Conservation (phyloP, 2,329 filamentous ascomycete species). For the Purpureocillium lavendulum region DNA sequence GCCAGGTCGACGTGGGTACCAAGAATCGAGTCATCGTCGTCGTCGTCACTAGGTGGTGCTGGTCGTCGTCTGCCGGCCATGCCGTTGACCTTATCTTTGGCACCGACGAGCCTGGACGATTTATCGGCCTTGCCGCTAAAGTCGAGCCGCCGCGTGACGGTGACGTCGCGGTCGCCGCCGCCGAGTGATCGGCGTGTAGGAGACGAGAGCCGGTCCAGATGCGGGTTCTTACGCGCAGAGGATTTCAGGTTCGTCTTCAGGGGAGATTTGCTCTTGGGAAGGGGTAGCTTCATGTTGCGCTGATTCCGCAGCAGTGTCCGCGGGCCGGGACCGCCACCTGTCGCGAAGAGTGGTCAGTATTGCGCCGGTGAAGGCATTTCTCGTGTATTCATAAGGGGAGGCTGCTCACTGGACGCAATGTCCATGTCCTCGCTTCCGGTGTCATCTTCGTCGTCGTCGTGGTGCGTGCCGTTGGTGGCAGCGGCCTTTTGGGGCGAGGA, state of each 20-base stretch:
- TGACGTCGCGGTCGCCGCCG: conserved; percentile 24
- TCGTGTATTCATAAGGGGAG: background rate
- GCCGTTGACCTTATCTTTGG: conserved; percentile 16
- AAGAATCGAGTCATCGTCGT: conserved; percentile 12
- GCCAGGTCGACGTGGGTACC: conserved; percentile 19
- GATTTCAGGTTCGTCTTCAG: conserved; percentile 53
- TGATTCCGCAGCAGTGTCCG: conserved; percentile 42
- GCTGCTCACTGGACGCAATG: conserved; percentile 36
- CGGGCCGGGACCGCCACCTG: conserved; percentile 46
- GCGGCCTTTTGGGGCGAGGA: conserved; percentile 66
- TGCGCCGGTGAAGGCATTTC: background rate
- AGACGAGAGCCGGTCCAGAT: conserved; percentile 44
- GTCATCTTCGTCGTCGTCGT: conserved; percentile 13
- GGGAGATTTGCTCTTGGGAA: conserved; percentile 47
- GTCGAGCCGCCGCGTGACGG: conserved; percentile 46
- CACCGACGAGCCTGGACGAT: conserved; percentile 2
- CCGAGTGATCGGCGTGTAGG: conserved; percentile 30
- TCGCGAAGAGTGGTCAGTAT: background rate
- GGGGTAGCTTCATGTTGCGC: conserved; percentile 38
- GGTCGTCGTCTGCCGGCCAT: conserved; percentile 17
- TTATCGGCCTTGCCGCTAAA: conserved; percentile 27
- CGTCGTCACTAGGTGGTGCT: conserved; percentile 17
- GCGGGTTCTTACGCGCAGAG: conserved; percentile 54
- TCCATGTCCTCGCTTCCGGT: conserved; percentile 43
- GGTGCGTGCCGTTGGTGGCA: conserved; percentile 6